A percentile compares a stretch with the other conserved stretches of the same genome.
Evolutionary conservation across 768 basidiomycete species (phyloP).

Genomic region (Peribolospora kevripleyi): DNA sequence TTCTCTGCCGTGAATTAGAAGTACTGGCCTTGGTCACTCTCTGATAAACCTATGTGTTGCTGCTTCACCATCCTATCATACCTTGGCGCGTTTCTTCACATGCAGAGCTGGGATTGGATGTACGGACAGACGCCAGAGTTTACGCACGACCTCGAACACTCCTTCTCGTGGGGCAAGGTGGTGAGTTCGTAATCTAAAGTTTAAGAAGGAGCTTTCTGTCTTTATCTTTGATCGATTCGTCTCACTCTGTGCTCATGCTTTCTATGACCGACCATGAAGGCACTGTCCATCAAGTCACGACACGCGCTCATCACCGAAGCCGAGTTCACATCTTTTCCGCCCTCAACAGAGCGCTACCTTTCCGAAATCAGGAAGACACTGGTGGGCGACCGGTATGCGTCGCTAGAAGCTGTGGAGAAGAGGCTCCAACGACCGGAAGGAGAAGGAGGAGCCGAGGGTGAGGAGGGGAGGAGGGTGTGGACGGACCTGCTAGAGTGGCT

Average conservation of each 20-base stretch:
- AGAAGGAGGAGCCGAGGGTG: background rate
- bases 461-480: too few relatives aligned
- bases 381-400: conserved; percentile 9
- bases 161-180: conserved; percentile 23
- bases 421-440: background rate
- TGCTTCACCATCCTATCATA: background rate
- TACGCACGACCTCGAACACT: conserved; percentile 30
- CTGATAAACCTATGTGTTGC: background rate
- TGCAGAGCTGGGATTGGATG: conserved; percentile 72
- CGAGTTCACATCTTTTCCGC: background rate
- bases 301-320: conserved; percentile 12
- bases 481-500: too few relatives aligned
- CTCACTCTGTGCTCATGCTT: background rate
- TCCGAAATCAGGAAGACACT: background rate
- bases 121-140: conserved; percentile 91
- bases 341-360: background rate
- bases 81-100: background rate
- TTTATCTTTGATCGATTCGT: background rate
- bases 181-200: conserved; percentile 18
- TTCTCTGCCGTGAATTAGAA: background rate
- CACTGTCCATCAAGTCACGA: conserved; percentile 6
- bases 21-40: background rate
- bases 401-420: conserved; percentile 1
- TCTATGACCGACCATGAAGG: conserved; percentile 1
- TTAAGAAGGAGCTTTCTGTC: background rate